A percentile compares a stretch with the other conserved stretches of the same genome.
phyloP scores from a whole-genome alignment of 1,284 basidiomycete genomes.

The Mycosarcoma mackinlayi region DNA sequence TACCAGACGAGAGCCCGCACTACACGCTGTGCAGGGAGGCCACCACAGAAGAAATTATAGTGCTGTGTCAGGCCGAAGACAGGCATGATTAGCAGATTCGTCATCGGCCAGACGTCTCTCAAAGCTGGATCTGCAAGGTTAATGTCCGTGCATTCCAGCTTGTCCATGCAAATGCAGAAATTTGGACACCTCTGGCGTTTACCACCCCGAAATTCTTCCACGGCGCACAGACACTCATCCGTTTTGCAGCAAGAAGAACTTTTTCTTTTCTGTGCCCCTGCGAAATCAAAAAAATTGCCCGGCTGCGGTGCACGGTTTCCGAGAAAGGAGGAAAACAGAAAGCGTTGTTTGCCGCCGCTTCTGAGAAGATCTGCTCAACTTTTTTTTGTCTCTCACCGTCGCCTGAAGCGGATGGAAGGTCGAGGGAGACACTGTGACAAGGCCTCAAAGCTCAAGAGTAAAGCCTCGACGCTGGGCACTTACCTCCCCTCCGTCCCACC shows the following conservation, averaged over 20 bases:
- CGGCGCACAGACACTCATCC: constrained; percentile 18
- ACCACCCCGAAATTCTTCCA: constrained; percentile 11
- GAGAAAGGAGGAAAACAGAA: background rate
- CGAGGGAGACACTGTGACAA: too few species aligned
- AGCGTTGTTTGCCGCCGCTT: background rate
- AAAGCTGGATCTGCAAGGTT: too few species aligned
- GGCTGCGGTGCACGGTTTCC: background rate
- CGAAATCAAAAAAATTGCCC: background rate
- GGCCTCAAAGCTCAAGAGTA: background rate
- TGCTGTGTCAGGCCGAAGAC: too few species aligned
- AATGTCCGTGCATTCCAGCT: constrained; percentile 2
- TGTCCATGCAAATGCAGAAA: too few species aligned
- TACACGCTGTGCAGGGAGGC: too few species aligned
- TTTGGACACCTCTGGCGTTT: too few species aligned
- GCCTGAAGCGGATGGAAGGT: constrained; percentile 9
- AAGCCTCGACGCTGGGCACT: too few species aligned
- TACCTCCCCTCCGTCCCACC: too few species aligned
- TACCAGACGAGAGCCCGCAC: too few species aligned
- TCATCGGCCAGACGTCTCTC: too few species aligned
- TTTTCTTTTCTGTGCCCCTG: constrained; percentile 14
- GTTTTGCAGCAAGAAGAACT: constrained; percentile 26
- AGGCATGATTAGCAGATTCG: too few species aligned
- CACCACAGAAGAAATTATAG: too few species aligned
- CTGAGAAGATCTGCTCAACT: background rate
- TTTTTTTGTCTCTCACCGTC: background rate